Conservation (phyloP, 2,329 filamentous ascomycete species). For the Rutstroemia sp. region DNA sequence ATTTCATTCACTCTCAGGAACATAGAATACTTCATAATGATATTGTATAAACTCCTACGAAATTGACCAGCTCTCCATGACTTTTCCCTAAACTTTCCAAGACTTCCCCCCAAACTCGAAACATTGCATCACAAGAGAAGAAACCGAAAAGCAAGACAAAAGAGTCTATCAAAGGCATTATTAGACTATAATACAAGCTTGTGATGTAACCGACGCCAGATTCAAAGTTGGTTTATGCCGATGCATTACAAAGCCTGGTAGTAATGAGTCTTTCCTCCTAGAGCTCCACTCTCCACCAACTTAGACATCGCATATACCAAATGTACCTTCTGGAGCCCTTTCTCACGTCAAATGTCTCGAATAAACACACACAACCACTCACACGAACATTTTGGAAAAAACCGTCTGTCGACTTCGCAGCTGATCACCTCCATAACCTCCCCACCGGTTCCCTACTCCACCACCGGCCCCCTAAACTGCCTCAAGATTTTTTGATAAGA, state of each 20-base stretch:
- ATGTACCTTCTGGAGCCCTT: constrained; percentile 20
- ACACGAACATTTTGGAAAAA: constrained; percentile 15
- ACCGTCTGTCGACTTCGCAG: constrained; percentile 13
- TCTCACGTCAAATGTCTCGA: constrained; percentile 15
- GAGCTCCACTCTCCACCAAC: constrained; percentile 14
- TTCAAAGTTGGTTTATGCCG: constrained; percentile 7
- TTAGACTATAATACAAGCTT: constrained; percentile 11
- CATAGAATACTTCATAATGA: no score
- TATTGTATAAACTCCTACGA: no score
- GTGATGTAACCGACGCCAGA: constrained; percentile 7
- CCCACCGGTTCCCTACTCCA: background rate
- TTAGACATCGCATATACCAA: constrained; percentile 11
- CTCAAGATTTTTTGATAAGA: constrained; percentile 24
- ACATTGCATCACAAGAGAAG: background rate
- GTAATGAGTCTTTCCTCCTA: constrained; percentile 5
- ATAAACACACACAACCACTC: background rate
- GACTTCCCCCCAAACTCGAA: background rate
- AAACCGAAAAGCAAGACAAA: background rate
- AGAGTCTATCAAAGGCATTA: constrained; percentile 9
- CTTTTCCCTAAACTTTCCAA: background rate
- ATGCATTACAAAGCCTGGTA: constrained; percentile 6
- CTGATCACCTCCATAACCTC: constrained; percentile 18
- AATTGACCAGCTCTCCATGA: no score
- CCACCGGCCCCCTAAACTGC: constrained; percentile 14
- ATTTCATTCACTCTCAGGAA: no score